These are phyloP conservation scores for Alternaria sp. DNA, from an alignment of 2,329 filamentous ascomycete genomes.

Conservation along the genomic window DNA sequence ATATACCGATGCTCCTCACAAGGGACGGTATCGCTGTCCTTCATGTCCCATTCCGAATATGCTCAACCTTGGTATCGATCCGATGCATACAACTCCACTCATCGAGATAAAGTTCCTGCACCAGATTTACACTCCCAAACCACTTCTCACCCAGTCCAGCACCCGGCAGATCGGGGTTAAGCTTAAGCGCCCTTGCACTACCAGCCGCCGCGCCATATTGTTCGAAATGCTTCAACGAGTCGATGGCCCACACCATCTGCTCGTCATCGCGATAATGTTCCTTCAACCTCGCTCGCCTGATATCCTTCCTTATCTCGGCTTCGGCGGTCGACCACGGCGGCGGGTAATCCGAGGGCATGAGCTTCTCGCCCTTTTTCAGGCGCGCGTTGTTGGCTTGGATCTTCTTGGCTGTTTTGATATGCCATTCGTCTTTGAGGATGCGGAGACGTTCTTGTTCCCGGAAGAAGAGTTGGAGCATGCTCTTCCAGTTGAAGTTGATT, in stretches of 20 bases:
- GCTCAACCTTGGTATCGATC: slow-evolving; percentile 35
- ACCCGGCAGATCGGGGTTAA: slow-evolving; percentile 36
- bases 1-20: background rate
- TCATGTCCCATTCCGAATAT: slow-evolving; percentile 14
- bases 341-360: slow-evolving; percentile 19
- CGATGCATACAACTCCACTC: slow-evolving; percentile 44
- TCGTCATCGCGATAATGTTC: slow-evolving; percentile 31
- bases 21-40: background rate
- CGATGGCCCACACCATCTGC: slow-evolving; percentile 42
- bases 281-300: slow-evolving; percentile 32
- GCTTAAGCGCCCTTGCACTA: slow-evolving; percentile 15
- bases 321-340: slow-evolving; percentile 17
- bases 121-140: slow-evolving; percentile 36
- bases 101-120: slow-evolving; percentile 41
- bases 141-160: slow-evolving; percentile 39
- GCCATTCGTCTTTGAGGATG: slow-evolving; percentile 14
- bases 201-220: slow-evolving; percentile 15
- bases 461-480: slow-evolving; percentile 40
- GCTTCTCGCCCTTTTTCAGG: slow-evolving; percentile 21
- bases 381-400: slow-evolving; percentile 18
- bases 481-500: slow-evolving; percentile 36
- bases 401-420: slow-evolving; percentile 8
- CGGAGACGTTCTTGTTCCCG: slow-evolving; percentile 33
- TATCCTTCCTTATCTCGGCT: slow-evolving; percentile 27
- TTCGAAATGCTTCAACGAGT: slow-evolving; percentile 34